phyloP scores from a whole-genome alignment of 1,284 basidiomycete species.

The Cutaneotrichosporon arboriforme region DNA sequence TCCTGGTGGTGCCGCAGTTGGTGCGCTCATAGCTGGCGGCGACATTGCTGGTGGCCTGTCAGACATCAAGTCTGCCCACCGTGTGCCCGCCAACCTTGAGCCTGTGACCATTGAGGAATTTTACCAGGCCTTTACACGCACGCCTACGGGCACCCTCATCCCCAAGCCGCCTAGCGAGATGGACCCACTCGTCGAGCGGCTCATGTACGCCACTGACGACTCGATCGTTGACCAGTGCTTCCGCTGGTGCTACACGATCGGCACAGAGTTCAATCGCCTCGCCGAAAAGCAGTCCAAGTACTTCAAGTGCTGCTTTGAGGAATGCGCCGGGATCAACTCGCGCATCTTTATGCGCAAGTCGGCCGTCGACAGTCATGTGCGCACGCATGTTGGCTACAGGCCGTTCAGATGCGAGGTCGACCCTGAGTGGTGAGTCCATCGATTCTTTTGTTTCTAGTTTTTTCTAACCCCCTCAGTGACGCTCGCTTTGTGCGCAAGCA shows the following conservation, averaged over 20 bases:
- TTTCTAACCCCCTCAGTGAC: conserved; percentile 5
- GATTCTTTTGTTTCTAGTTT: not conserved
- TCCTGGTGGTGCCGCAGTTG: no score
- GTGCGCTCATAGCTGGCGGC: no score
- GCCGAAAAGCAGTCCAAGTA: conserved; percentile 22
- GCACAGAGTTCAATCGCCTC: conserved; percentile 16
- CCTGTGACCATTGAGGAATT: conserved; percentile 19
- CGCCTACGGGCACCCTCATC: conserved; percentile 11
- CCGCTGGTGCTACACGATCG: conserved; percentile 18
- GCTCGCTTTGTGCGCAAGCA: conserved; percentile 21
- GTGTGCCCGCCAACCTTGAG: not conserved
- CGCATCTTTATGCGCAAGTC: conserved; percentile 20
- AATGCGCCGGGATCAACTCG: conserved; percentile 10
- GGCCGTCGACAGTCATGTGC: conserved; percentile 19
- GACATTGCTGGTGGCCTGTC: not conserved
- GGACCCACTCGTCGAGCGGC: conserved; percentile 14
- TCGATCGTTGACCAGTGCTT: conserved; percentile 18
- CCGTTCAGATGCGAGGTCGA: conserved; percentile 19
- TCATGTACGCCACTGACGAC: conserved; percentile 18
- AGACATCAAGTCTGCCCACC: not conserved
- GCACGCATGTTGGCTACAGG: conserved; percentile 19
- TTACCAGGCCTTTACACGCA: conserved; percentile 8
- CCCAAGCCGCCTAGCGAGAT: conserved; percentile 11
- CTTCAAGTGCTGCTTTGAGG: conserved; percentile 22
- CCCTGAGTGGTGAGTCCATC: conserved; percentile 14